A percentile compares a stretch with the other conserved stretches of the same genome.
These are phyloP conservation scores for Solanum pinnatisectum DNA, from an alignment of 257 asterid genomes.

Conservation along the genomic window DNA sequence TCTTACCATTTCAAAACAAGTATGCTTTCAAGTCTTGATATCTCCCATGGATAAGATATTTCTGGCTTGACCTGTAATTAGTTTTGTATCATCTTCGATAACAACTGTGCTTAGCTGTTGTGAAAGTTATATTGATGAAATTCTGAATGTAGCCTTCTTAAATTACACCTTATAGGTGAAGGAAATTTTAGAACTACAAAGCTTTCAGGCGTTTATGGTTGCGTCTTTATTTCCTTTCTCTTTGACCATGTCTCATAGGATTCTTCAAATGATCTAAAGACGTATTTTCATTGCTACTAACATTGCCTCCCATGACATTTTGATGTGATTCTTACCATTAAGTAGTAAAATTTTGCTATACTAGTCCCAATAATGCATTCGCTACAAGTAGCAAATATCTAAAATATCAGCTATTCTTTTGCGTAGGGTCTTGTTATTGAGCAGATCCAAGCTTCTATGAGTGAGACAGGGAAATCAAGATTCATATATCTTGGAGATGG, in stretches of 20 bases:
- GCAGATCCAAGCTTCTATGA: slow-evolving; percentile 25
- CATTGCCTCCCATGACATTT: not conserved
- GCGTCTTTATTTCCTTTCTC: not conserved
- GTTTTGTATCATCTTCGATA: not conserved
- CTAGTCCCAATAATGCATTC: not conserved
- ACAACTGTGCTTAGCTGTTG: not conserved
- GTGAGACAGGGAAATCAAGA: slow-evolving; percentile 18
- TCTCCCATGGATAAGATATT: not conserved
- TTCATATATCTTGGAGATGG: slow-evolving; percentile 76
- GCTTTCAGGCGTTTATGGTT: not conserved
- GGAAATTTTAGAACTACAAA: not conserved
- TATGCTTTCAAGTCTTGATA: not conserved
- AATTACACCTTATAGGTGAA: not conserved
- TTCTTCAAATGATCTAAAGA: not conserved
- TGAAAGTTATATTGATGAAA: not conserved
- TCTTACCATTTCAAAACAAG: not conserved
- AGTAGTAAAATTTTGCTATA: not conserved
- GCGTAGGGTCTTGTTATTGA: slow-evolving; percentile 52
- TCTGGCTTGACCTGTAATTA: not conserved
- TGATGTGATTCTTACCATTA: not conserved
- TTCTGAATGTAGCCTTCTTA: not conserved
- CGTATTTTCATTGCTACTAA: not conserved
- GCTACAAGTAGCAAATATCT: not conserved
- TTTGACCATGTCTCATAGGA: not conserved
- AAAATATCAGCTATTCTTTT: not conserved